Evolutionary conservation across 495 filamentous ascomycete species (phyloP), one percentile per base, ranked within the genome.

Genomic region (Aspergillus cristatus): DNA sequence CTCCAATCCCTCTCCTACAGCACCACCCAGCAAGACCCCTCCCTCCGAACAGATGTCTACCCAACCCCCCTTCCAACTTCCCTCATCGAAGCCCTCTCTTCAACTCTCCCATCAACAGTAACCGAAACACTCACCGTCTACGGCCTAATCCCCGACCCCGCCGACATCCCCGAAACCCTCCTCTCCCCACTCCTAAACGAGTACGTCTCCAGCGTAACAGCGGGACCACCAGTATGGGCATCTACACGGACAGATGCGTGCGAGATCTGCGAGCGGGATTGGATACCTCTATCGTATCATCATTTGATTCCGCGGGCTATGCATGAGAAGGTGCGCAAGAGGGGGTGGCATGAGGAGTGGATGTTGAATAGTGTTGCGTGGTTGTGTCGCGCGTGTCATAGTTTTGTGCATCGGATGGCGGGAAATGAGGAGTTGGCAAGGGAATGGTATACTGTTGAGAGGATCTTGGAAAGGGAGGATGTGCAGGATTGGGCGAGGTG

Each of bases 351-450:
- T 67, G 70, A 73, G 12, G 76, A 78, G 43, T 79, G 79, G 67
- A 71, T 75, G 63, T 48, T 90, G 59, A 75, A 84, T 54, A 86
- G 74, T 54, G 86, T 93, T 17, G 87, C 87, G 18, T 94, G 86
- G 86, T 56, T 94, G 49, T 94, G 87, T 65, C 71, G 86, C 14
- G 84, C 87, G 12, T 94, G 87, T 50, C 87, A 94, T 71, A 72
- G 70, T 22, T 86, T 87, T 54, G 85, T 94, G 56, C 87, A 94
- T 71, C 58, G 74, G 24, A 72, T 84, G 48, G 79, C 76, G 11
- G 65, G 59, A 3, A 86, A 90, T 53, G 87, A 94, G 71, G 85
- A 85, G 51, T 58, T 94, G 46, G 86, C 85, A 10, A 68, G 70
- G 53, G 64, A 79, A 56, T 89, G 64, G 57, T 86, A 74, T 62